These are phyloP conservation scores for Aristolochia fimbriata DNA, from an alignment of 164 flowering plant species.

Conservation along the genomic window DNA sequence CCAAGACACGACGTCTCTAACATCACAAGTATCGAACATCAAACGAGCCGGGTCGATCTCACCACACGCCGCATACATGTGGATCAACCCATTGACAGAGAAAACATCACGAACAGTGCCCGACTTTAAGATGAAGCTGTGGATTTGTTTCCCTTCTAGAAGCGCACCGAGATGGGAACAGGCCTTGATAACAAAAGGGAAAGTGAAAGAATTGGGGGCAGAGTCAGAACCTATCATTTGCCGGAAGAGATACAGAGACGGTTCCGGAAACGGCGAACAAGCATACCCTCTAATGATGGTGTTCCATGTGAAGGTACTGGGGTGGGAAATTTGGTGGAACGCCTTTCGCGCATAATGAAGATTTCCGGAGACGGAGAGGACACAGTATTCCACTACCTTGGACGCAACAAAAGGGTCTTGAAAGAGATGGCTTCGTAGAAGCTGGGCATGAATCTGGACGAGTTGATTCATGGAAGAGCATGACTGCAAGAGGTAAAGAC, in stretches of 20 bases:
- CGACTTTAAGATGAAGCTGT: conserved; percentile 5
- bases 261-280: conserved; percentile 3
- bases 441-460: conserved; percentile 10
- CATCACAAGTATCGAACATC: conserved; percentile 3
- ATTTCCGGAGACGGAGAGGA: background rate
- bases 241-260: conserved; percentile 5
- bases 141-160: conserved; percentile 9
- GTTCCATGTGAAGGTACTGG: conserved; percentile 10
- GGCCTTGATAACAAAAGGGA: conserved; percentile 11
- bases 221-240: conserved; percentile 1
- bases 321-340: conserved; percentile 8
- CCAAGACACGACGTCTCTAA: conserved; percentile 9
- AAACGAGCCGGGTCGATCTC: conserved; percentile 1
- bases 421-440: conserved; percentile 6
- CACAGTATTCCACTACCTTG: conserved; percentile 4
- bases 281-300: conserved; percentile 13
- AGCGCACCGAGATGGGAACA: conserved; percentile 7
- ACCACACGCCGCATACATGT: conserved; percentile 10
- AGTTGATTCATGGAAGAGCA: conserved; percentile 12
- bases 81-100: conserved; percentile 8
- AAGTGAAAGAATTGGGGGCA: conserved; percentile 3
- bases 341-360: conserved; percentile 9
- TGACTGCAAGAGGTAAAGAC: conserved; percentile 12
- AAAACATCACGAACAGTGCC: conserved; percentile 6
- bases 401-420: conserved; percentile 6